phyloP scores from a whole-genome alignment of 2,329 filamentous ascomycete genomes.

The Calonectria pteridis region DNA sequence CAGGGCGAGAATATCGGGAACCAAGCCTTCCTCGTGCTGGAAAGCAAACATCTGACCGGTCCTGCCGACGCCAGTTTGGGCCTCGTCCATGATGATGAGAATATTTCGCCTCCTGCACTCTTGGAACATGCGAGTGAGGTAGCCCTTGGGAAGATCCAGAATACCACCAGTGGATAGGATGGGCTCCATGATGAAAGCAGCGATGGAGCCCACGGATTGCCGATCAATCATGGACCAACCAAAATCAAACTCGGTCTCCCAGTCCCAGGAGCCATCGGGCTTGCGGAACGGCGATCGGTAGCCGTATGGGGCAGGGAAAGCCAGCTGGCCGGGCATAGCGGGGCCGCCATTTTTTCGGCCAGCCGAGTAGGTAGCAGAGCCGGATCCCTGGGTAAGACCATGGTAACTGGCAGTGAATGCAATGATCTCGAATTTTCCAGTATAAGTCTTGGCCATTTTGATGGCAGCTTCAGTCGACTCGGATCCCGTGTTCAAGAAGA shows the following conservation, averaged over 20 bases:
- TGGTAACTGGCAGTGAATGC: conserved; percentile 71
- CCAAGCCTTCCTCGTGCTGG: conserved; percentile 50
- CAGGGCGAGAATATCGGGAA: conserved; percentile 45
- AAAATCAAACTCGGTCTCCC: conserved; percentile 73
- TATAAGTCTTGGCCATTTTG: conserved; percentile 72
- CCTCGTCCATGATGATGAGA: conserved; percentile 71
- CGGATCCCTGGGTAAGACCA: conserved; percentile 67
- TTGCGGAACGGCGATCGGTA: conserved; percentile 73
- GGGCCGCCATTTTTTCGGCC: conserved; percentile 61
- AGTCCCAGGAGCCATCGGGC: conserved; percentile 72
- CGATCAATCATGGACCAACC: conserved; percentile 72
- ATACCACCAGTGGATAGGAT: conserved; percentile 67
- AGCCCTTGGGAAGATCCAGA: conserved; percentile 19
- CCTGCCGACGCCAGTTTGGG: conserved; percentile 69
- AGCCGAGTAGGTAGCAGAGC: conserved; percentile 65
- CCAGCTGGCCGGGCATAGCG: conserved; percentile 66
- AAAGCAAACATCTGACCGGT: conserved; percentile 71
- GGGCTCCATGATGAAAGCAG: conserved; percentile 72
- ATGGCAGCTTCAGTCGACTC: conserved; percentile 72
- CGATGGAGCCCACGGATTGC: conserved; percentile 69
- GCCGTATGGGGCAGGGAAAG: conserved; percentile 70
- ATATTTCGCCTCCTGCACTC: conserved; percentile 68
- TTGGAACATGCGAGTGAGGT: conserved; percentile 30
- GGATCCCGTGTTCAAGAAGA: conserved; percentile 68
- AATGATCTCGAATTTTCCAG: conserved; percentile 74